These are phyloP conservation scores for Phytomonas francai DNA, from an alignment of 208 protist species.

Conservation along the genomic window DNA sequence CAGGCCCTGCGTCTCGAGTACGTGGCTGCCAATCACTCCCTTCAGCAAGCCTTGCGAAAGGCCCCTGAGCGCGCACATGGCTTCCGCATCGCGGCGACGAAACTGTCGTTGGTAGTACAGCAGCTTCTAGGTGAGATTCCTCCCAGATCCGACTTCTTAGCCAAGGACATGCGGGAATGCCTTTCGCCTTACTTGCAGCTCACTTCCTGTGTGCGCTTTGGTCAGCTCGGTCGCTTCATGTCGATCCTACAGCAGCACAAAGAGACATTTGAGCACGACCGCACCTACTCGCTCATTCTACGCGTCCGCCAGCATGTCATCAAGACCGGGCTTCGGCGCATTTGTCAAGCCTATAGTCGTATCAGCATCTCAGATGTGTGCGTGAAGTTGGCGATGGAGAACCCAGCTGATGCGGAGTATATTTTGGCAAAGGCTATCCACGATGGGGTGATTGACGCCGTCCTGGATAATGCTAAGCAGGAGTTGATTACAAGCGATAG, in stretches of 20 bases:
- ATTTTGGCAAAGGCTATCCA: slow-evolving; percentile 97
- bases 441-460: slow-evolving; percentile 96
- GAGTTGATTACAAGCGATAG: slow-evolving; percentile 92
- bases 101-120: slow-evolving; percentile 95
- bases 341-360: slow-evolving; percentile 95
- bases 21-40: slow-evolving; percentile 86
- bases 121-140: slow-evolving; percentile 97
- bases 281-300: slow-evolving; percentile 93
- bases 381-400: slow-evolving; percentile 94
- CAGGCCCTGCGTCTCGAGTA: slow-evolving; percentile 96
- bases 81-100: slow-evolving; percentile 91
- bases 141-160: slow-evolving; percentile 86
- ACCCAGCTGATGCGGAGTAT: slow-evolving; percentile 93
- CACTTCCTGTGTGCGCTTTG: slow-evolving; percentile 92
- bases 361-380: slow-evolving; percentile 96
- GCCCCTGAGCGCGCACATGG: slow-evolving; percentile 92
- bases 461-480: slow-evolving; percentile 91
- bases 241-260: slow-evolving; percentile 87
- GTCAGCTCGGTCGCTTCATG: slow-evolving; percentile 93
- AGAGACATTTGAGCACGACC: slow-evolving; percentile 90
- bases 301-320: slow-evolving; percentile 97
- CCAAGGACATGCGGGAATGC: slow-evolving; percentile 77
- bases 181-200: slow-evolving; percentile 93
- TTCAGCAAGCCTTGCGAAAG: slow-evolving; percentile 95
- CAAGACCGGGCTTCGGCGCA: slow-evolving; percentile 94